These are phyloP conservation scores for Serendipita vermifera DNA, from an alignment of 768 basidiomycete species.

Conservation along the genomic window DNA sequence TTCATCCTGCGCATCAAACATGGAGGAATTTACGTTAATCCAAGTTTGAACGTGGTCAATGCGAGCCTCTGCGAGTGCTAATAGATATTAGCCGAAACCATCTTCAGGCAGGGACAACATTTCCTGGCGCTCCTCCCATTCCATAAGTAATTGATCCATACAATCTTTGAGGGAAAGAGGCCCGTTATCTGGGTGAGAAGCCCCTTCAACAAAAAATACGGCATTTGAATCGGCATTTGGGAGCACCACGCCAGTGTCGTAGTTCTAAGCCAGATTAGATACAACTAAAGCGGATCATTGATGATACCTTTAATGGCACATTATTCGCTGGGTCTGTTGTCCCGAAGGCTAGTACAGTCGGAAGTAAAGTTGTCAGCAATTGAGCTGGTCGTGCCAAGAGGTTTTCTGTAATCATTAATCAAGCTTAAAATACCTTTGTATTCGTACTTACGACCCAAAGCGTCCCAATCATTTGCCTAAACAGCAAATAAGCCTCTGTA, in stretches of 20 bases:
- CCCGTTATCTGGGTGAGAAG: no score
- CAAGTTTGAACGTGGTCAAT: conserved; percentile 37
- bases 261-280: conserved; percentile 29
- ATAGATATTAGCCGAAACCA: conserved; percentile 31
- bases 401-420: conserved; percentile 30
- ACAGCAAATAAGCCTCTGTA: not conserved
- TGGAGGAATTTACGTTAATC: conserved; percentile 36
- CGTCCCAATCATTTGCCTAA: conserved; percentile 51
- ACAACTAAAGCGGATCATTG: no score
- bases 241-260: conserved; percentile 47
- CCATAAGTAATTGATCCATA: no score
- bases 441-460: conserved; percentile 42
- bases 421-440: no score
- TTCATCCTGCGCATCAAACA: conserved; percentile 40
- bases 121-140: no score
- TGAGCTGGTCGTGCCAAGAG: conserved; percentile 24
- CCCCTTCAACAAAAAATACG: no score
- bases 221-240: no score
- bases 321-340: conserved; percentile 30
- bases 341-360: conserved; percentile 37
- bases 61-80: conserved; percentile 29
- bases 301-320: conserved; percentile 45
- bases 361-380: conserved; percentile 30
- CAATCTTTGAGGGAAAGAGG: no score
- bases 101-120: conserved; percentile 29